Evolutionary conservation across 371 early-diverging fungal species (phyloP), one percentile per base, ranked within the genome.

Genomic region (Mucor velutinosus): DNA sequence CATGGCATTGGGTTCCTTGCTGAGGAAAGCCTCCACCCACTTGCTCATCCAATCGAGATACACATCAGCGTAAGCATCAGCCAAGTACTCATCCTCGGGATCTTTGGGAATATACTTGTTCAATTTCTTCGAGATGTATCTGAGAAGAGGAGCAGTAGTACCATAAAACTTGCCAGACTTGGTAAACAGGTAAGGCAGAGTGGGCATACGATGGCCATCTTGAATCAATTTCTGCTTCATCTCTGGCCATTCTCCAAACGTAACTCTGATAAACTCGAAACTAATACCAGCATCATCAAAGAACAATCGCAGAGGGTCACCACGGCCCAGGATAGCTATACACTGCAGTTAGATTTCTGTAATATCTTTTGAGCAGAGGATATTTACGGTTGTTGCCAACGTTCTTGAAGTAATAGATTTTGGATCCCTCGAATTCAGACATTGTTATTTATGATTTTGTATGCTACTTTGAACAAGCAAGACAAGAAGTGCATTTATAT

Each of bases 241-340:
- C 11, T 23, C 60, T 17, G 33, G 7, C 66, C 73, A 75, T 21
- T 70, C 58, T 19, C 59, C 67, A 25, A 21, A 12, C 4, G 45
- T 59, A 7, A 51, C 19, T 35, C 67, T 61, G 8, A 65, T 29
- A 37, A 73, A 78, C 29, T 75, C 72, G 21, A 73, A 66, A 0
- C 65, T 41, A n/a, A 69, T 47, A n/a, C 73, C 73, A 27, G 76
- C 71, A 39, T 78, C 78, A 45, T 73, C 55, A 21, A 78, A 65
- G 12, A 78, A 58, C 21, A 75, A 62, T 11, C 69, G 68, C 3
- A 75, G 17, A 17, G 35, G 14, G 21, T 76, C 78, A 51, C 76
- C 78, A 63, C 71, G 67, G 14, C 74, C 77, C 21, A 57, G 17
- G 8, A 51, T 65, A 27, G 51, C 69, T 71, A 59, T 14, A 19